phyloP scores from a whole-genome alignment of 306 rosid species.

The Citrullus amarus region DNA sequence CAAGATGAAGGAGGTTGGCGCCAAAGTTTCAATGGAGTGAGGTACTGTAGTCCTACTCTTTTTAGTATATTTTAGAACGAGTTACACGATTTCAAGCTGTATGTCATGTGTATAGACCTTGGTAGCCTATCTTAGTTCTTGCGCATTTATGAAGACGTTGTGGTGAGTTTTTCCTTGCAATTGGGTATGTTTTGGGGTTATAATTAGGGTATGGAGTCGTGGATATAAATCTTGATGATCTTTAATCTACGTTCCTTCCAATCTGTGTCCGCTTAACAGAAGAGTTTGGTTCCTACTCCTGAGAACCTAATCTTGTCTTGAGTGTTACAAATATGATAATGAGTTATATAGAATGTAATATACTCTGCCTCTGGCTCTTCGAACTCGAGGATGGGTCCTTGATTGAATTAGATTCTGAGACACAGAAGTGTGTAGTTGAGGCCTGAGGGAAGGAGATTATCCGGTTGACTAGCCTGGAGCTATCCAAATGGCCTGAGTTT shows the following conservation, averaged over 20 bases:
- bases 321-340: background rate
- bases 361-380: background rate
- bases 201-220: background rate
- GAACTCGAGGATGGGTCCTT: background rate
- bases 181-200: background rate
- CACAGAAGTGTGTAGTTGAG: background rate
- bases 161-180: background rate
- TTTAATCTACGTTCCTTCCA: background rate
- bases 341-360: background rate
- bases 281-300: background rate
- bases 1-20: conserved; percentile 85
- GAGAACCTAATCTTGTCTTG: background rate
- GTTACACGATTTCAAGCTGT: background rate
- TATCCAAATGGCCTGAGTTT: background rate
- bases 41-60: conserved; percentile 23
- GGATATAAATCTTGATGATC: background rate
- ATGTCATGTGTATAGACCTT: background rate
- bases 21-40: conserved; percentile 78
- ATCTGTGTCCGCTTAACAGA: background rate
- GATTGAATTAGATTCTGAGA: background rate
- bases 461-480: background rate
- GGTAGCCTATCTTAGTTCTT: background rate
- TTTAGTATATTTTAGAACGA: background rate
- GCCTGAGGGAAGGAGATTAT: background rate
- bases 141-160: too few species aligned